phyloP scores from a whole-genome alignment of 176 grass and related monocot genomes.

The Ampelocalamus luodianensis region DNA sequence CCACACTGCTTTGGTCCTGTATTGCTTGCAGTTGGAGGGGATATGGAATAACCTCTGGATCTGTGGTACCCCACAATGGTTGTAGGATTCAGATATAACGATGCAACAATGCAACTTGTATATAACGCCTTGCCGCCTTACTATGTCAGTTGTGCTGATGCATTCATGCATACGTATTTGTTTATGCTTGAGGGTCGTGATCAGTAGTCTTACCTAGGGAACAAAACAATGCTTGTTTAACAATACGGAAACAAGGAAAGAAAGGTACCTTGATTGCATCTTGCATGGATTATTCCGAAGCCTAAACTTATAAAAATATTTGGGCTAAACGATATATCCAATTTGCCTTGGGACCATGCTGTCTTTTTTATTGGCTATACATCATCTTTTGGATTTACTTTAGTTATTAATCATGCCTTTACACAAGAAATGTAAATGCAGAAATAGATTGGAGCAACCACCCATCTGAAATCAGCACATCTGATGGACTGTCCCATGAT shows the following conservation, averaged over 20 bases:
- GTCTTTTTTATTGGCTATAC: not conserved
- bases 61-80: not conserved
- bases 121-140: constrained; percentile 9
- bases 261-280: constrained; percentile 6
- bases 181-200: constrained; percentile 18
- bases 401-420: not conserved
- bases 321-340: not conserved
- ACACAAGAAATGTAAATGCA: not conserved
- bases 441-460: not conserved
- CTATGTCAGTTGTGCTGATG: constrained; percentile 9
- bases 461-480: constrained; percentile 9
- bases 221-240: constrained; percentile 6
- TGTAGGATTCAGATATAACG: not conserved
- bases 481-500: constrained; percentile 9
- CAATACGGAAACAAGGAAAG: not conserved
- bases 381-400: not conserved
- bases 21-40: not conserved
- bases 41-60: not conserved
- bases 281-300: constrained; percentile 11
- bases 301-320: not conserved
- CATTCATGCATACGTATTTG: not conserved
- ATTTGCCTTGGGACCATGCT: constrained; percentile 15
- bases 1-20: not conserved
- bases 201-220: constrained; percentile 15
- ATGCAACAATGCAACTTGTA: constrained; percentile 1